Evolutionary conservation across 129 eudicot genomes (phyloP), one percentile per base, ranked within the genome.

Genomic region (Centaurea solstitialis): DNA sequence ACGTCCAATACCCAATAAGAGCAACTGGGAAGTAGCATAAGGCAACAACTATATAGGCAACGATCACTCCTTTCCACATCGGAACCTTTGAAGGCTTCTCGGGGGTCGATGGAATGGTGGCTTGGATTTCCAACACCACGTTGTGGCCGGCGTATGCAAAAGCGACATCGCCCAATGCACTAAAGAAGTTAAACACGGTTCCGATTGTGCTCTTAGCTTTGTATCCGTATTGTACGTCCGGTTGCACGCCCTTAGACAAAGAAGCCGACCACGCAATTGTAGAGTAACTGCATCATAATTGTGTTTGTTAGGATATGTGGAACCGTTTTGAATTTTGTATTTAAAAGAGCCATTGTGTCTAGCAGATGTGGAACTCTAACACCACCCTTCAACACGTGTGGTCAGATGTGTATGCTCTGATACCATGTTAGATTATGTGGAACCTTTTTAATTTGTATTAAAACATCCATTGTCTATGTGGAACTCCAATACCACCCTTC

Each of bases 101-200:
- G 6, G 91, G 93, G 24, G 93, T 87, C 0, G 93, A 89, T 62
- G 93, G 93, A 68, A 89, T 89, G 0, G 93, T 89, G 57, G 93
- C 93, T 78, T 90, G 93, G 73, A 90, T 87, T 71, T 90, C 93
- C 85, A 89, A 79, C 41, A 89, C 92, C 77, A 89, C 93, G 37
- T 89, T 89, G 88, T 89, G 93, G 23, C 93, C 93, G 0, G 93
- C 91, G 37, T 90, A 90, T 22, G 93, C 93, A 72, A 90, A 90
- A 9, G 93, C 93, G 13, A 90, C 91, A 10, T 87, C 91, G 28
- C 93, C 93, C 75, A 90, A 79, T 0, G 89, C 93, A 68, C 87
- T 87, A 35, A 90, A 81, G 81, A 90, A 90, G 82, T 76, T 82
- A 47, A 90, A 90, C 39, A 87, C 83, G 3, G 87, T 87, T 45